phyloP scores from a whole-genome alignment of 306 rosid genomes.

The Lathyrus oleraceus region DNA sequence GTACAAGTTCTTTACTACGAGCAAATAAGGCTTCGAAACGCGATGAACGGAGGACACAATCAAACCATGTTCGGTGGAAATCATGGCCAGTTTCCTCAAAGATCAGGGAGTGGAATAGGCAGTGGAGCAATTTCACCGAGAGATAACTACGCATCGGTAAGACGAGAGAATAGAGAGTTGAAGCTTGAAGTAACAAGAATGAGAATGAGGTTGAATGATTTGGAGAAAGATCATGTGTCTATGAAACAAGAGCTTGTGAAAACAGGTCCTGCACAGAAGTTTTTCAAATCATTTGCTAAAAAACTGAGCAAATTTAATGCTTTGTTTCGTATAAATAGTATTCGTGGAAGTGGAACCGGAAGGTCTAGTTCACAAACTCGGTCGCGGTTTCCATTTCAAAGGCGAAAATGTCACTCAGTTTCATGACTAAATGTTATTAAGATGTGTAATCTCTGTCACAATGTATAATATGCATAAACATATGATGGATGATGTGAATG shows the following conservation, averaged over 20 bases:
- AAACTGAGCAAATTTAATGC: slow-evolving; percentile 74
- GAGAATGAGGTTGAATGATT: slow-evolving; percentile 97
- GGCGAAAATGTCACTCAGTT: slow-evolving; percentile 94
- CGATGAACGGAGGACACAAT: slow-evolving; percentile 87
- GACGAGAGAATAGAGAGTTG: slow-evolving; percentile 95
- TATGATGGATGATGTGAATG: slow-evolving; percentile 40
- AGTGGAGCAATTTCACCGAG: slow-evolving; percentile 98
- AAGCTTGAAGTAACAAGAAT: slow-evolving; percentile 98
- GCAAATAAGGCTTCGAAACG: slow-evolving; percentile 90
- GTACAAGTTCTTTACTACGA: slow-evolving; percentile 96
- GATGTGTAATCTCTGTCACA: slow-evolving; percentile 35
- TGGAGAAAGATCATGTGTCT: slow-evolving; percentile 93
- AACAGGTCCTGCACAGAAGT: slow-evolving; percentile 70
- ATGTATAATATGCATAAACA: slow-evolving; percentile 33
- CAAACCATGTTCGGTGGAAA: slow-evolving; percentile 75
- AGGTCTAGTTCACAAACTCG: slow-evolving; percentile 56
- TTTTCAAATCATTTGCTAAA: slow-evolving; percentile 74
- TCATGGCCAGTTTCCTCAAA: slow-evolving; percentile 74
- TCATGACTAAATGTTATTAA: slow-evolving; percentile 46
- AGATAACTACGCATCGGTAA: slow-evolving; percentile 94
- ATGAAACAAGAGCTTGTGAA: slow-evolving; percentile 94
- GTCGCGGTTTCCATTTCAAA: slow-evolving; percentile 79
- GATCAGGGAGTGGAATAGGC: slow-evolving; percentile 94
- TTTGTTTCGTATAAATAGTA: slow-evolving; percentile 63
- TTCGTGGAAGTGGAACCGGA: slow-evolving; percentile 34